phyloP scores from a whole-genome alignment of 148 eudicot genomes.

The Nyssa sinensis region DNA sequence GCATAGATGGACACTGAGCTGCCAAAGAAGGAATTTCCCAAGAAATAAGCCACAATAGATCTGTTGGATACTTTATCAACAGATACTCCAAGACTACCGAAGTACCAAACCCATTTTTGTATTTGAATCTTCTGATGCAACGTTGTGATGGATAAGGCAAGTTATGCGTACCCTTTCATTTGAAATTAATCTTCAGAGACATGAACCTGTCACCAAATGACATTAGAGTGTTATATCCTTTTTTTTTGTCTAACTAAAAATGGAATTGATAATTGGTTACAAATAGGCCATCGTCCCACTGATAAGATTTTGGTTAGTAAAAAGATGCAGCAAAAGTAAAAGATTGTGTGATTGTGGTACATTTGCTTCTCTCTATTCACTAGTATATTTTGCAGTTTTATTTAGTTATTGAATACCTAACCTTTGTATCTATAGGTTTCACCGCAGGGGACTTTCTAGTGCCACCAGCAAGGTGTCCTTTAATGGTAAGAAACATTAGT shows the following conservation, averaged over 20 bases:
- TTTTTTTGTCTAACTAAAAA: background rate
- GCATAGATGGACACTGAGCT: too few species aligned
- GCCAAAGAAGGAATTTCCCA: too few species aligned
- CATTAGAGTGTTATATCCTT: too few species aligned
- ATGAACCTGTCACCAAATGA: too few species aligned
- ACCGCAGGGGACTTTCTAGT: background rate
- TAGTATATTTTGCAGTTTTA: background rate
- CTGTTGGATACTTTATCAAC: too few species aligned
- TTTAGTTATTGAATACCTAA: background rate
- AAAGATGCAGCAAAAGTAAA: background rate
- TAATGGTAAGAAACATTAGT: background rate
- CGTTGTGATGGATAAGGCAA: background rate
- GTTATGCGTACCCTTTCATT: background rate
- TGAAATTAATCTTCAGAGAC: constrained; percentile 1
- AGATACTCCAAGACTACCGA: too few species aligned
- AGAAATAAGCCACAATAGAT: too few species aligned
- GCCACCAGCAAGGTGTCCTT: background rate
- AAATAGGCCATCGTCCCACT: background rate
- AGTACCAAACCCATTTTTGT: too few species aligned
- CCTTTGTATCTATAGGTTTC: background rate
- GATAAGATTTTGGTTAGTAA: background rate
- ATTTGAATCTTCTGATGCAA: too few species aligned
- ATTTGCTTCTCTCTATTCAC: too few species aligned
- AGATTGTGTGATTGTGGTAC: background rate
- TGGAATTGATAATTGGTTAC: background rate